These are phyloP conservation scores for Physcomitrium patens DNA, from an alignment of 225 moss, liverwort and hornwort species.

Conservation along the genomic window DNA sequence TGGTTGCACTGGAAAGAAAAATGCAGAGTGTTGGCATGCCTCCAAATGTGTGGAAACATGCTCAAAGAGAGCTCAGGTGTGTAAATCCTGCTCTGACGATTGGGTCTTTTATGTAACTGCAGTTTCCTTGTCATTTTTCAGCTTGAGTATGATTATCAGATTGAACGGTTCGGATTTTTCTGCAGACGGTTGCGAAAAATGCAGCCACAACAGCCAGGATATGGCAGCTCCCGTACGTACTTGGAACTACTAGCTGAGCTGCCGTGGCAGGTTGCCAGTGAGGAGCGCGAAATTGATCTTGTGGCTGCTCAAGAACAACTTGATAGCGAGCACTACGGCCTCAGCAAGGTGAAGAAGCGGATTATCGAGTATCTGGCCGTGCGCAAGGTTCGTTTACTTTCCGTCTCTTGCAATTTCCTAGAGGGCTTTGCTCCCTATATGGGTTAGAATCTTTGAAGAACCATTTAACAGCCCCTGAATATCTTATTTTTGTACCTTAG, in stretches of 20 bases:
- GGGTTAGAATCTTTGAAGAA: neutral
- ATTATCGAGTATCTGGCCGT: conserved; percentile 54
- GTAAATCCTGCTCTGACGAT: neutral
- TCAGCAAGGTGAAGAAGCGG: conserved; percentile 50
- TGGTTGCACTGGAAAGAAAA: conserved; percentile 50
- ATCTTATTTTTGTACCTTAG: conserved; percentile 5
- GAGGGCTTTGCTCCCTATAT: neutral
- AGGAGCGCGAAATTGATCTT: conserved; percentile 49
- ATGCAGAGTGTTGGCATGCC: conserved; percentile 58
- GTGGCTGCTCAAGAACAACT: conserved; percentile 41
- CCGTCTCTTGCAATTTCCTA: neutral
- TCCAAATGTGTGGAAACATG: conserved; percentile 53
- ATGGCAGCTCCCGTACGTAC: conserved; percentile 51
- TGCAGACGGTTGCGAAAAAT: conserved; percentile 54
- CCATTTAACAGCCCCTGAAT: neutral
- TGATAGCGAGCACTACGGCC: conserved; percentile 53
- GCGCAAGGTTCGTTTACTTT: conserved; percentile 38
- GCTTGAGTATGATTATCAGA: neutral
- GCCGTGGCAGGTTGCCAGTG: conserved; percentile 53
- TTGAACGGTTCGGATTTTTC: neutral
- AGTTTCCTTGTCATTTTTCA: neutral
- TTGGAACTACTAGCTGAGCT: conserved; percentile 50
- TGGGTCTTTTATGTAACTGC: neutral
- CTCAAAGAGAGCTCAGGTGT: conserved; percentile 55
- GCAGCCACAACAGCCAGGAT: conserved; percentile 59